A percentile compares a stretch with the other conserved stretches of the same genome.
These are phyloP conservation scores for Colletotrichum truncatum DNA, from an alignment of 2,329 filamentous ascomycete genomes.

Conservation along the genomic window DNA sequence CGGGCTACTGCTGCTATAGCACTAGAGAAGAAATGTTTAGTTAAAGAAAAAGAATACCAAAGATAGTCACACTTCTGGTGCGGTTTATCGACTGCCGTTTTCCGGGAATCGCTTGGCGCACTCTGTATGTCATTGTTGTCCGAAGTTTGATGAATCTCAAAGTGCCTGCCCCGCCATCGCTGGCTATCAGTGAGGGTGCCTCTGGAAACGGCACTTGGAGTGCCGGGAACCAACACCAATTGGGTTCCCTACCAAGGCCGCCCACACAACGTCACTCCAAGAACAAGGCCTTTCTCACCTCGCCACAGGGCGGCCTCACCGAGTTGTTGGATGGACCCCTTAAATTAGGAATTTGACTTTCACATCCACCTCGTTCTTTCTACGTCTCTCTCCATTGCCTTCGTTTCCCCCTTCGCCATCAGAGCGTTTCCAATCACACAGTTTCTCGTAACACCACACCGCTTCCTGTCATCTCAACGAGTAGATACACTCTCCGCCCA, in stretches of 20 bases:
- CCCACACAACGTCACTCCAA: constrained; percentile 15
- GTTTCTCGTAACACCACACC: not conserved
- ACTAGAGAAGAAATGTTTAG: not conserved
- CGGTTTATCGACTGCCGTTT: not conserved
- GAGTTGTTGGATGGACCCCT: constrained; percentile 22
- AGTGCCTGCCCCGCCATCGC: not conserved
- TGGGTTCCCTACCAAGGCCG: constrained; percentile 9
- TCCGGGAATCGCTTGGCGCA: constrained; percentile 1
- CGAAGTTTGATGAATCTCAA: not conserved
- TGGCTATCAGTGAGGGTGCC: not conserved
- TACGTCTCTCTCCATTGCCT: not conserved
- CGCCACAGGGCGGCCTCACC: not conserved
- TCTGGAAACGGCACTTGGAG: constrained; percentile 2
- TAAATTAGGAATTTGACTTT: not conserved
- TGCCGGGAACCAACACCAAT: constrained; percentile 12
- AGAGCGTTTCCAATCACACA: not conserved
- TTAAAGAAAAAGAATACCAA: not conserved
- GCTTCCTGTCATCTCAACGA: constrained; percentile 6
- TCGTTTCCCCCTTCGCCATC: not conserved
- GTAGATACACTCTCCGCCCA: not conserved
- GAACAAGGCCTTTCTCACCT: not conserved
- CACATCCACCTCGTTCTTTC: not conserved
- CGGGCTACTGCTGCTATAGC: not conserved
- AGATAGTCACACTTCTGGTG: not conserved
- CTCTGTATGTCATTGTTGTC: not conserved